phyloP scores from a whole-genome alignment of 129 eudicot species.

The carrot (Daucus carota) region DNA sequence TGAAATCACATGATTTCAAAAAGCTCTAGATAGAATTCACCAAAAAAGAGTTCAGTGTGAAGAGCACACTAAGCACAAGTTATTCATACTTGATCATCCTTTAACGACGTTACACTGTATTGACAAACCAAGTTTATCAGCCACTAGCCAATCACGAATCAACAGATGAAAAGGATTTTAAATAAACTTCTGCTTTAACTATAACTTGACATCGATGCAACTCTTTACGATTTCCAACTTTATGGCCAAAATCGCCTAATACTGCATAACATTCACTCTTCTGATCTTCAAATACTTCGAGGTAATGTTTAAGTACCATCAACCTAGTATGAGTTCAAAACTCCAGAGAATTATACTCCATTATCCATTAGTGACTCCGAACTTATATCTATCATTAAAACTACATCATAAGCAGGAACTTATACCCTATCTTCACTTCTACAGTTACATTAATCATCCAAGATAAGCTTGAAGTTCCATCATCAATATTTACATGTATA shows the following conservation, averaged over 20 bases:
- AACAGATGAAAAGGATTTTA: too few species aligned
- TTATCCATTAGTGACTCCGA: background rate
- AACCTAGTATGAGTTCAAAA: background rate
- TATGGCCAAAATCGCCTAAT: background rate
- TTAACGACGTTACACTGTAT: background rate
- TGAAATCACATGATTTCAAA: background rate
- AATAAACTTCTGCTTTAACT: background rate
- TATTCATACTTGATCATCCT: background rate
- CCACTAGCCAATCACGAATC: background rate
- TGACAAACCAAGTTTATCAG: background rate
- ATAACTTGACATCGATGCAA: background rate
- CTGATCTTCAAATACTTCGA: background rate
- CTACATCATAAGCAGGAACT: background rate
- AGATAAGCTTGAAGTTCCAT: background rate
- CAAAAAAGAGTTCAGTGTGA: background rate
- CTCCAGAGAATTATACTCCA: background rate
- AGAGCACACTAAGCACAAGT: background rate
- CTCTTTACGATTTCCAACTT: background rate
- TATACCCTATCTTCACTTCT: background rate
- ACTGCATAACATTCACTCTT: background rate
- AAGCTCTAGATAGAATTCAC: background rate
- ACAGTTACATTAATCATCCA: background rate
- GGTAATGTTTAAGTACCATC: background rate
- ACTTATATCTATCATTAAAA: background rate
- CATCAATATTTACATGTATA: background rate